phyloP scores from a whole-genome alignment of 2,329 filamentous ascomycete genomes.

The Setomelanomma holmii region DNA sequence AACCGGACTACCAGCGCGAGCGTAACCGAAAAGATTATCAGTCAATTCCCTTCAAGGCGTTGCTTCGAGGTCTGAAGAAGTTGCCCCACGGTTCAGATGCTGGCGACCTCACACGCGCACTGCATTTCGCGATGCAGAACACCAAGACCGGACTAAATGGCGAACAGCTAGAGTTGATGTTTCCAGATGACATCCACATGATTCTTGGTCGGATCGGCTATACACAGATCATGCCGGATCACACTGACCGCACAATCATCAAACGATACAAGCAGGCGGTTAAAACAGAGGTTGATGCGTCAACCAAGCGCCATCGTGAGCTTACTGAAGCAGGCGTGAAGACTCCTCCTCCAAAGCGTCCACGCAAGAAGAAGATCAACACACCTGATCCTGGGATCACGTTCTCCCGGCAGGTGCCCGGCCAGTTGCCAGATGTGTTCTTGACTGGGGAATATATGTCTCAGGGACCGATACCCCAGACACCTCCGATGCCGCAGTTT shows the following conservation, averaged over 20 bases:
- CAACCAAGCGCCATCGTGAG: background rate
- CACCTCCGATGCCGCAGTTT: no score
- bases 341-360: background rate
- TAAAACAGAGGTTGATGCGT: background rate
- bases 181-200: conserved; percentile 26
- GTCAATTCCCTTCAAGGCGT: conserved; percentile 22
- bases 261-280: background rate
- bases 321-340: background rate
- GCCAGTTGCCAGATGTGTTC: no score
- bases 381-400: no score
- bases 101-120: conserved; percentile 34
- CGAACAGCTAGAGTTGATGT: conserved; percentile 12
- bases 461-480: no score
- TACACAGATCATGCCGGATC: background rate
- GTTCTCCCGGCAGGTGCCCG: no score
- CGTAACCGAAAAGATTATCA: background rate
- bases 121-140: conserved; percentile 22
- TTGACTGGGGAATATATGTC: no score
- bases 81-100: conserved; percentile 26
- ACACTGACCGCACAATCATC: conserved; percentile 7
- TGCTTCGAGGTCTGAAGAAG: conserved; percentile 26
- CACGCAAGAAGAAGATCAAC: background rate
- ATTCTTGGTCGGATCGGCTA: conserved; percentile 19
- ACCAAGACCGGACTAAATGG: conserved; percentile 4
- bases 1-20: conserved; percentile 7